phyloP scores from a whole-genome alignment of 345 rosid genomes.

The Gossypium bickii region DNA sequence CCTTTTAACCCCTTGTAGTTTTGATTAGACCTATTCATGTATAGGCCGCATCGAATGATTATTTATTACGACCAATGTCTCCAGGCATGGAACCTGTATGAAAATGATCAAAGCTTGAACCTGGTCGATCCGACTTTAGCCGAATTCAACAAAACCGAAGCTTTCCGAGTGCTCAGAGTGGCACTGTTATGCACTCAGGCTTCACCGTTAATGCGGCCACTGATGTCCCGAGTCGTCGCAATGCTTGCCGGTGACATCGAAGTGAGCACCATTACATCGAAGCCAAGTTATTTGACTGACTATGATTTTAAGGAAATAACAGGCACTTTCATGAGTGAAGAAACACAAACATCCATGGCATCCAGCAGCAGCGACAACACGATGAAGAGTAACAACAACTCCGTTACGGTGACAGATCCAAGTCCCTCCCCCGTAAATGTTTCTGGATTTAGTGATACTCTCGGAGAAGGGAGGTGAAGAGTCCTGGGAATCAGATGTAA shows the following conservation, averaged over 20 bases:
- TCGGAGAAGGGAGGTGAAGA: background rate
- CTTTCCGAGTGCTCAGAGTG: conserved; percentile 38
- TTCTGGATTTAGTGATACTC: background rate
- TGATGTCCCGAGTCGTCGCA: conserved; percentile 43
- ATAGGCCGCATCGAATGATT: background rate
- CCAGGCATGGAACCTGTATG: conserved; percentile 56
- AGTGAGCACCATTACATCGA: conserved; percentile 31
- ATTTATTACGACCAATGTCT: background rate
- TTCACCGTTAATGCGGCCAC: conserved; percentile 29
- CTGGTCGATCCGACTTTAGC: conserved; percentile 37
- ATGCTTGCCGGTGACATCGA: conserved; percentile 49
- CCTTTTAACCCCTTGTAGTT: background rate
- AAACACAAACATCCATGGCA: background rate
- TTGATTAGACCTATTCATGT: background rate
- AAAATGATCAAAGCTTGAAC: conserved; percentile 32
- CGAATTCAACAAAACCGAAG: conserved; percentile 36
- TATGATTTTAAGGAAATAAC: conserved; percentile 43
- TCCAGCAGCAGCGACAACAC: background rate
- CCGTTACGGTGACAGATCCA: background rate
- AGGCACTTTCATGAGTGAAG: background rate
- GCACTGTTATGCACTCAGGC: conserved; percentile 48
- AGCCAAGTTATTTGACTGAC: conserved; percentile 54
- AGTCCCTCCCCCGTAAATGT: background rate
- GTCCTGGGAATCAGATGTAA: too few species aligned
- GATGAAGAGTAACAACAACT: background rate